Base-by-base conservation (phyloP, 164 flowering plant genomes). In the Vitis rotundifolia region DNA sequence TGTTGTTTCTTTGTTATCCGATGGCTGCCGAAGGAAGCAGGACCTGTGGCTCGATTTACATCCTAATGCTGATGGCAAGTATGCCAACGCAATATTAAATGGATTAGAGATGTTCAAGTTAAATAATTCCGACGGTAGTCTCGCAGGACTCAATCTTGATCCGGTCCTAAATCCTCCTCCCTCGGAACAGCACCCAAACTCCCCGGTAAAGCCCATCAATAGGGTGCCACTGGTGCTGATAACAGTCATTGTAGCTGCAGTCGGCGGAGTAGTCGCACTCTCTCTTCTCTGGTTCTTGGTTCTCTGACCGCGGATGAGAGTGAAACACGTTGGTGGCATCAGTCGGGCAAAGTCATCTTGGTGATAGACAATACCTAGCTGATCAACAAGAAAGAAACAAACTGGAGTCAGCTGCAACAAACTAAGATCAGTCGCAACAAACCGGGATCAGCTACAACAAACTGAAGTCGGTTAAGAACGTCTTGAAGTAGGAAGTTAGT, bases 81-180 rank as follows among this genome's bases (percentile, higher is more conserved):
- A n/a, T 60, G 13, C 65, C 9, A 75, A 84, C 63, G 83, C 82
- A 3, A 37, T 77, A 11, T 18, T 77, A 6, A 77, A 73, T 48
- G 79, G 79, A 13, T 9, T 77, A 1, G 79, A 77, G 66, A 57
- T 77, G 5, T 77, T 77, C 28, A 77, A 77, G 52, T 15, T 77
- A 6, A 77, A 67, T 18, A 13, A 66, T 2, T 11, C 18, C 15
- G 56, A 65, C 11, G 75, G 72, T 1, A 68, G 29, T 26, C 75
- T 76, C 11, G 75, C 81, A 1, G 85, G 81, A 5, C 70, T 54
- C 14, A 77, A 79, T 60, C 83, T 81, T 2, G 69, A 64, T 31
- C 79, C 78, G 2, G 50, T 71, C 31, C 64, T 51, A 16, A 44
- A 5, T 44, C 63, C 0, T 52, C 68, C 44, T n/a, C 58, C 70